phyloP scores from a whole-genome alignment of 768 basidiomycete genomes.

The Austroboletus festivus region DNA sequence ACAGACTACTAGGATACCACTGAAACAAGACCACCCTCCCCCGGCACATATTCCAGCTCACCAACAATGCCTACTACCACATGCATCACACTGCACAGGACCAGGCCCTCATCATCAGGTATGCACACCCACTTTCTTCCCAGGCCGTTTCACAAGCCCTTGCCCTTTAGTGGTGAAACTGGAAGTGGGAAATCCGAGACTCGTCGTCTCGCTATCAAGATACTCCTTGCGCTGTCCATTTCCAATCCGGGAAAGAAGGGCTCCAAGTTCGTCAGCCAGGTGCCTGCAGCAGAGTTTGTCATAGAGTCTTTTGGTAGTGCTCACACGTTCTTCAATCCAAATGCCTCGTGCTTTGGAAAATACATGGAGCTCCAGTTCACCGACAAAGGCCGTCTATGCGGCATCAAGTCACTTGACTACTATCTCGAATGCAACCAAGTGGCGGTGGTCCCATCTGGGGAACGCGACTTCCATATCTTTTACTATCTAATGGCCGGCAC shows the following conservation, averaged over 20 bases:
- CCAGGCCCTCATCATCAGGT: conserved; percentile 86
- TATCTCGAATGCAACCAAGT: conserved; percentile 91
- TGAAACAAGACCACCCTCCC: conserved; percentile 57
- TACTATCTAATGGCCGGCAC: conserved; percentile 95
- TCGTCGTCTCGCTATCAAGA: conserved; percentile 85
- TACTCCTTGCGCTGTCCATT: conserved; percentile 84
- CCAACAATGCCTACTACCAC: conserved; percentile 92
- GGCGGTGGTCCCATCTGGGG: conserved; percentile 82
- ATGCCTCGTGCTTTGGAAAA: conserved; percentile 95
- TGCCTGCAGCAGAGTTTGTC: conserved; percentile 93
- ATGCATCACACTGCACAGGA: conserved; percentile 94
- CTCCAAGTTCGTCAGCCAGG: conserved; percentile 78
- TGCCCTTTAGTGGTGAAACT: conserved; percentile 72
- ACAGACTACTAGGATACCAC: conserved; percentile 78
- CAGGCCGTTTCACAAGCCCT: not conserved
- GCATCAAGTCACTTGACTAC: conserved; percentile 94
- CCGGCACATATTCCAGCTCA: conserved; percentile 91
- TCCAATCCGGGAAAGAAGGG: conserved; percentile 91
- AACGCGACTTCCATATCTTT: conserved; percentile 97
- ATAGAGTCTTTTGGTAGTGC: conserved; percentile 94
- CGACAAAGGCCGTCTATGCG: conserved; percentile 83
- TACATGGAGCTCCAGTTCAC: conserved; percentile 98
- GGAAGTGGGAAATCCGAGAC: conserved; percentile 64
- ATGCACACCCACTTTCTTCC: conserved; percentile 20
- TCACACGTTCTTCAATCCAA: conserved; percentile 86